Evolutionary conservation across 2,329 filamentous ascomycete species (phyloP).

Genomic region (Calonectria honghensis): DNA sequence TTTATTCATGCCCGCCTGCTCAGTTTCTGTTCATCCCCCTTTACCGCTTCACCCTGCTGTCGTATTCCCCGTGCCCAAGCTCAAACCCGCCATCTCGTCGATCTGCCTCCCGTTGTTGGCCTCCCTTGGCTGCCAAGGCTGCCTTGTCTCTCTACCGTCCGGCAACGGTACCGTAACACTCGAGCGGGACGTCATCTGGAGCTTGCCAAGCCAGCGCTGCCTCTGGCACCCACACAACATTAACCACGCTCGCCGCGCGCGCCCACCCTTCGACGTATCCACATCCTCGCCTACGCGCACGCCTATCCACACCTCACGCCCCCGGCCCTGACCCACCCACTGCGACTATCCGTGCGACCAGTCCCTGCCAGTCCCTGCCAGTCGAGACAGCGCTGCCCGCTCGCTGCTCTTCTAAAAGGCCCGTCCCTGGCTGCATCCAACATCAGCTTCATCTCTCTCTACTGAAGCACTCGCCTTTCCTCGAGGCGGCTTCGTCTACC

Average conservation of each 20-base stretch:
- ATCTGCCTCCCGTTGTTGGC: constrained; percentile 19
- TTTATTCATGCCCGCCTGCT: constrained; percentile 31
- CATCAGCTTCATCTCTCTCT: constrained; percentile 48
- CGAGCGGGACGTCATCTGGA: constrained; percentile 55
- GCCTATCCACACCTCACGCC: constrained; percentile 36
- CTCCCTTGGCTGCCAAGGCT: constrained; percentile 32
- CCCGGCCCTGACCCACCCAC: constrained; percentile 42
- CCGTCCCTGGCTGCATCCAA: constrained; percentile 50
- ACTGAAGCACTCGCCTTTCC: constrained; percentile 38
- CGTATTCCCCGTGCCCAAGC: not conserved
- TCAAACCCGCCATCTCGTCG: constrained; percentile 27
- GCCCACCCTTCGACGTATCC: constrained; percentile 38
- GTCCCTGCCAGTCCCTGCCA: constrained; percentile 51
- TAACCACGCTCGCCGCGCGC: constrained; percentile 33
- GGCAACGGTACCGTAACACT: constrained; percentile 36
- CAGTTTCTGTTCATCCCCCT: not conserved
- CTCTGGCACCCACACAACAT: constrained; percentile 47
- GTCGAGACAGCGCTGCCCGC: constrained; percentile 48
- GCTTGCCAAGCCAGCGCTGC: constrained; percentile 43
- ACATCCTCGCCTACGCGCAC: constrained; percentile 44
- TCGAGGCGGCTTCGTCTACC: constrained; percentile 40
- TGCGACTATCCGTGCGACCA: constrained; percentile 51
- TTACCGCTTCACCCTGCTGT: constrained; percentile 8
- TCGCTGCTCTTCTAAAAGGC: constrained; percentile 52
- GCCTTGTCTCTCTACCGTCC: constrained; percentile 32